A percentile compares a stretch with the other conserved stretches of the same genome.
Evolutionary conservation across 768 basidiomycete genomes (phyloP).

Genomic region (Exidia glandulosa): DNA sequence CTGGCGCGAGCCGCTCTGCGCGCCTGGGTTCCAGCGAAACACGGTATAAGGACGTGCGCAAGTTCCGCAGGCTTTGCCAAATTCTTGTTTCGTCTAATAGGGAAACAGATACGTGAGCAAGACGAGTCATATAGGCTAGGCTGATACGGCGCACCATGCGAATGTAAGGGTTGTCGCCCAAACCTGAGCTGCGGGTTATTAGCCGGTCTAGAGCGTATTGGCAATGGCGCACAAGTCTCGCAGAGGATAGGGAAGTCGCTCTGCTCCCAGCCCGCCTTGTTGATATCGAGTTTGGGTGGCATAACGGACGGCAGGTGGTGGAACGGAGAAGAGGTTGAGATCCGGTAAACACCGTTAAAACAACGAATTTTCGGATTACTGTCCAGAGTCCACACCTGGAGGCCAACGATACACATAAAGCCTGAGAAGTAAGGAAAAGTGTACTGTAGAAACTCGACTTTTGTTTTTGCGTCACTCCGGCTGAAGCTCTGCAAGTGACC

Average conservation of each 20-base stretch:
- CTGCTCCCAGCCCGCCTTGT: conserved; percentile 92
- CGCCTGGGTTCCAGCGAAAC: conserved; percentile 96
- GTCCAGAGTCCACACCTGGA: too few relatives aligned
- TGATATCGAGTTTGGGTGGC: conserved; percentile 79
- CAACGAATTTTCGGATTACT: too few relatives aligned
- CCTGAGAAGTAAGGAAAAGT: too few relatives aligned
- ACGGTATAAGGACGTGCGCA: conserved; percentile 95
- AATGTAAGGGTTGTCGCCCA: conserved; percentile 85
- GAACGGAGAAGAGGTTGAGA: too few relatives aligned
- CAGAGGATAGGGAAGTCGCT: conserved; percentile 90
- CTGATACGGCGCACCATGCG: conserved; percentile 88
- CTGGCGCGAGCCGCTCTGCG: conserved; percentile 64
- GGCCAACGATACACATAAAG: too few relatives aligned
- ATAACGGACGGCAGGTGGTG: too few relatives aligned
- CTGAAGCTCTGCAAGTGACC: too few relatives aligned
- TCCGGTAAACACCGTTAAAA: too few relatives aligned
- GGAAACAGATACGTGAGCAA: not conserved
- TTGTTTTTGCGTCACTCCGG: too few relatives aligned
- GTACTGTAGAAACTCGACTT: too few relatives aligned
- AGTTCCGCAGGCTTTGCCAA: conserved; percentile 91
- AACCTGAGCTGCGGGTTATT: conserved; percentile 48
- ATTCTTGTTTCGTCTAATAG: conserved; percentile 87
- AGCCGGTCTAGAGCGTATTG: too few relatives aligned
- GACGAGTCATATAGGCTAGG: not conserved
- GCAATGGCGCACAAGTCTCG: conserved; percentile 78